Percentiles rank a stretch among this genome's conserved stretches.
Conservation (phyloP, 306 rosid species). For the Glycine latifolia region DNA sequence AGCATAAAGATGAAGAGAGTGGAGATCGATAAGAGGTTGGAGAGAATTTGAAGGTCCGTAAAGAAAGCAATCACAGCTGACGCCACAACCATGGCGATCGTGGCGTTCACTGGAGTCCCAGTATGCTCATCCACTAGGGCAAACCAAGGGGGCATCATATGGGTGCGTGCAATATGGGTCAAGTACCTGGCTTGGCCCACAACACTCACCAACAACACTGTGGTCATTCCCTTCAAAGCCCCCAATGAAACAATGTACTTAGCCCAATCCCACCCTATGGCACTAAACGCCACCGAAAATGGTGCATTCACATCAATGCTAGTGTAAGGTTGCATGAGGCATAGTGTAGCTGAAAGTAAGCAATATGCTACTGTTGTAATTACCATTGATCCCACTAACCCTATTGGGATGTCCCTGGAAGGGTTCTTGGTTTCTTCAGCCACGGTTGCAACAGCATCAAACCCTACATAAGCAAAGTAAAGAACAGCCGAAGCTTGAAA, state of each 20-base stretch:
- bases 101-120: constrained; percentile 77
- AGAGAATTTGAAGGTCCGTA: constrained; percentile 5
- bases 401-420: constrained; percentile 7
- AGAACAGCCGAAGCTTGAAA: neutral
- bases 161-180: constrained; percentile 78
- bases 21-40: constrained; percentile 15
- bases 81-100: constrained; percentile 55
- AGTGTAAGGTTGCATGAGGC: constrained; percentile 60
- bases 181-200: constrained; percentile 82
- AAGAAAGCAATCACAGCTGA: constrained; percentile 40
- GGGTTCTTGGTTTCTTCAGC: constrained; percentile 23
- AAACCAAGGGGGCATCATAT: constrained; percentile 79
- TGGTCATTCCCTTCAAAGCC: constrained; percentile 80
- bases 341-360: constrained; percentile 63
- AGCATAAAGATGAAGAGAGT: constrained; percentile 59
- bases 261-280: constrained; percentile 75
- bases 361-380: constrained; percentile 55
- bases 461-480: constrained; percentile 11
- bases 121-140: constrained; percentile 60
- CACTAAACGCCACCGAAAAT: constrained; percentile 61
- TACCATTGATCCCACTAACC: constrained; percentile 56
- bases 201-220: constrained; percentile 59
- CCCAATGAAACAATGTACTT: constrained; percentile 74
- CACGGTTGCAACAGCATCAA: constrained; percentile 13
- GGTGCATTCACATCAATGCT: constrained; percentile 53